Conservation (phyloP, 495 filamentous ascomycete species). For the Sphaerosporella brunnea region DNA sequence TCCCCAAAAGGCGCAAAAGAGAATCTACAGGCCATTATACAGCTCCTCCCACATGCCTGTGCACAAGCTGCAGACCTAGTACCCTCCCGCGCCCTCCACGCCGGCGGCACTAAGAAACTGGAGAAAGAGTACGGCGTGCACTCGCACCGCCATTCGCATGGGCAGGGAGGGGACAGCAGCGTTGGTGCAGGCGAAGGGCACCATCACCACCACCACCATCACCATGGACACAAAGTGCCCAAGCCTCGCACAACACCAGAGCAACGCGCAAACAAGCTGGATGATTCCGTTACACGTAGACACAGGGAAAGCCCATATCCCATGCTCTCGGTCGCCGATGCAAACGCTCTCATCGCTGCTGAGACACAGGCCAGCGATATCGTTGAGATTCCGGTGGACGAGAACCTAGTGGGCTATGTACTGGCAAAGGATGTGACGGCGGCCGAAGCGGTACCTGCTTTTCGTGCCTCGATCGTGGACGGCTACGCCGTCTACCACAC, state of each 20-base stretch:
- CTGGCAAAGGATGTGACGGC: slow-evolving; percentile 71
- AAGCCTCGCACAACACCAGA: slow-evolving; percentile 49
- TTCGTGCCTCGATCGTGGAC: slow-evolving; percentile 88
- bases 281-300: slow-evolving; percentile 54
- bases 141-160: slow-evolving; percentile 15
- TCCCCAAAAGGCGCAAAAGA: slow-evolving; percentile 95
- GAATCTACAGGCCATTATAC: slow-evolving; percentile 82
- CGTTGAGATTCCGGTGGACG: slow-evolving; percentile 40
- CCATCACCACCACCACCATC: slow-evolving; percentile 37
- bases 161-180: slow-evolving; percentile 25
- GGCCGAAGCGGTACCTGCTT: slow-evolving; percentile 71
- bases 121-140: slow-evolving; percentile 63
- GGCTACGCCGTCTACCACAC: slow-evolving; percentile 68
- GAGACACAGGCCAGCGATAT: slow-evolving; percentile 43
- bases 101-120: slow-evolving; percentile 62
- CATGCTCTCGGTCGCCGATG: slow-evolving; percentile 72
- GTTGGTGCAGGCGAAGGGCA: no score
- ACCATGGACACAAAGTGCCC: slow-evolving; percentile 45
- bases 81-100: slow-evolving; percentile 64
- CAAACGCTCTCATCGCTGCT: slow-evolving; percentile 49
- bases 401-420: slow-evolving; percentile 50
- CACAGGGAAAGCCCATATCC: slow-evolving; percentile 79
- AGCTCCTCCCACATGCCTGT: slow-evolving; percentile 83
- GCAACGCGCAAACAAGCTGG: slow-evolving; percentile 64
- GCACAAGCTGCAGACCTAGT: slow-evolving; percentile 59